Evolutionary conservation across 2,329 filamentous ascomycete species (phyloP), one percentile per base, ranked within the genome.

Genomic region (Botrytis tulipae): DNA sequence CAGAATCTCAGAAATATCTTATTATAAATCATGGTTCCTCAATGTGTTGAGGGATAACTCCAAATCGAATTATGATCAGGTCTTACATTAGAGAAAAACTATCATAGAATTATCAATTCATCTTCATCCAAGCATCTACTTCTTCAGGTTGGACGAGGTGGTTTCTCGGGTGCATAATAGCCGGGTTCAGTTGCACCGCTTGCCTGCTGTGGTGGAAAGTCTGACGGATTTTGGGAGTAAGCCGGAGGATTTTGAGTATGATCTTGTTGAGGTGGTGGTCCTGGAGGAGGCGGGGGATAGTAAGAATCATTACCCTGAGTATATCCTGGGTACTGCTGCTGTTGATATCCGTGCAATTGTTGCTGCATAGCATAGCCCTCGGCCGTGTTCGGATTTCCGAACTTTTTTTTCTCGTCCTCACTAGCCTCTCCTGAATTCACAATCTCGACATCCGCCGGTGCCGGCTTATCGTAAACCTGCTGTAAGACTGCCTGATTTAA

Each of bases 401-500:
- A 75, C 29, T 60, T 65, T 46, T 51, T 68, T 44, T 75, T 73
- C 35, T 75, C 67, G n/a, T 73, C 62, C 18, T 61, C 59, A 25
- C 63, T 75, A 20, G 74, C 70, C 25, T 75, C 72, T 22, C 54
- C 63, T 4, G 57, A 62, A 44, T 73, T 46, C 25, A 68, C 72
- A 29, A 75, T n/a, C 16, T 73, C 74, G n/a, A 69, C 42, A 59
- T 75, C 74, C 20, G 60, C 68, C 12, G 74, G 74, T 4, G 62
- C 67, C 40, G 72, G 74, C 29, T 71, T 59, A 35, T 75, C 22
- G 48, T 75, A 72, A 59, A 75, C 74, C 37, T 73, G 61, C 44
- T 71, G 51, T 20, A 75, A 35, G 1, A 91, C 85, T 14, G 91
- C 60, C 18, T 70, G 72, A 22, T 75, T 60, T 92, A 92, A 90